A percentile compares a stretch with the other conserved stretches of the same genome.
Evolutionary conservation across 192 early-diverging fungal species (phyloP).

Genomic region (Rhizophagus prolifer): DNA sequence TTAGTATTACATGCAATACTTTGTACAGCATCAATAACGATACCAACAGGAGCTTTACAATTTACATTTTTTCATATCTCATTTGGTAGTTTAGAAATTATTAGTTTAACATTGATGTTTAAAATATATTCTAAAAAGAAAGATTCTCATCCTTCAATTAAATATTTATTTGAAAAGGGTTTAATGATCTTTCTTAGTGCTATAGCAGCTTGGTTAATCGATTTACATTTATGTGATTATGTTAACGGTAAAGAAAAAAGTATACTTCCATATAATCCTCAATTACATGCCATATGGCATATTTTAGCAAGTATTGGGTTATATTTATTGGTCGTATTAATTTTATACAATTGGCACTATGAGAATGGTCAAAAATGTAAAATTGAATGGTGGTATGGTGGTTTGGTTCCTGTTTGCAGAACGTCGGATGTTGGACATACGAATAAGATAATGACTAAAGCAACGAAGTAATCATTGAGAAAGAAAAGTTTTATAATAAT

Average conservation of each 20-base stretch:
- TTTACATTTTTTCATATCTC: conserved; percentile 35
- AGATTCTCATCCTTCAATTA: conserved; percentile 33
- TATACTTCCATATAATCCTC: conserved; percentile 38
- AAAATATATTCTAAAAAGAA: conserved; percentile 35
- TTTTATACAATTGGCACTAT: conserved; percentile 43
- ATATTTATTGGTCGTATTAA: conserved; percentile 55
- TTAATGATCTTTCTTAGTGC: conserved; percentile 32
- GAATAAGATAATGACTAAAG: neutral
- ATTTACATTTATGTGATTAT: conserved; percentile 39
- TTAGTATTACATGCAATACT: conserved; percentile 48
- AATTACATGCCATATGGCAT: conserved; percentile 70
- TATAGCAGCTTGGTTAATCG: conserved; percentile 35
- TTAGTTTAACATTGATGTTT: conserved; percentile 31
- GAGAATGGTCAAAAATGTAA: conserved; percentile 34
- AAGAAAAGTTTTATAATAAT: neutral
- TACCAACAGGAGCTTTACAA: conserved; percentile 32
- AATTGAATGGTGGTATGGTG: conserved; percentile 30
- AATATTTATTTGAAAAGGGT: conserved; percentile 34
- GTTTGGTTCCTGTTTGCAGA: conserved; percentile 32
- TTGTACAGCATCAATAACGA: conserved; percentile 33
- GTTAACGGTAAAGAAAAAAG: conserved; percentile 2
- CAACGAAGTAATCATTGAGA: neutral
- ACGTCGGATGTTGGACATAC: neutral
- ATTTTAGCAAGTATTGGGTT: conserved; percentile 57
- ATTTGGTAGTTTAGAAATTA: conserved; percentile 33